Percentiles rank a stretch among this genome's conserved stretches.
Evolutionary conservation across 805 yeast species (phyloP).

Genomic region (Saturnispora ahearnii): DNA sequence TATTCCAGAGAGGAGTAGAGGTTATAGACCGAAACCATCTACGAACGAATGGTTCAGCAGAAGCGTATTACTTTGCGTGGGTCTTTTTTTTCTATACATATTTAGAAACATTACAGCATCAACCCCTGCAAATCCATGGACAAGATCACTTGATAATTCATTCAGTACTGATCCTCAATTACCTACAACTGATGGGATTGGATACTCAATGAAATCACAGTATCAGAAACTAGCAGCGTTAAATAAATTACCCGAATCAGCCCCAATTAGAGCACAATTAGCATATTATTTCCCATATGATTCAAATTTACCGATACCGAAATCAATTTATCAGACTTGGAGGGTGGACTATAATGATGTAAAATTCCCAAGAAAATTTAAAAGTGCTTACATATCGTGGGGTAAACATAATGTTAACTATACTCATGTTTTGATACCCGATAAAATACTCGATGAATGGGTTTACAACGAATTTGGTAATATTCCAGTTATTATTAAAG

Average conservation of each 20-base stretch:
- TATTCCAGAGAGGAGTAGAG: constrained; percentile 1
- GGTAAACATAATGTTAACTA: constrained; percentile 47
- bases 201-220: constrained; percentile 2
- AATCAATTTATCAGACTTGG: constrained; percentile 92
- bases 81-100: not conserved
- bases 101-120: not conserved
- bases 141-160: not conserved
- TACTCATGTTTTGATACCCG: constrained; percentile 67
- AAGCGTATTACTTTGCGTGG: not conserved
- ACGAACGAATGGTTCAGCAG: not conserved
- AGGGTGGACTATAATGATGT: constrained; percentile 53
- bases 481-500: constrained; percentile 70
- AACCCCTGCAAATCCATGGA: not conserved
- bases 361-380: constrained; percentile 46
- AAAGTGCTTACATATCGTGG: constrained; percentile 55
- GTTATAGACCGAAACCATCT: not conserved
- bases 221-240: not conserved
- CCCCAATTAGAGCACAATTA: constrained; percentile 46
- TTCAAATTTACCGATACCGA: constrained; percentile 54
- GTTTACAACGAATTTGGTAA: constrained; percentile 49
- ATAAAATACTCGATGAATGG: constrained; percentile 45
- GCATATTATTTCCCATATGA: constrained; percentile 72
- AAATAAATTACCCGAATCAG: constrained; percentile 11
- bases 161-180: not conserved
- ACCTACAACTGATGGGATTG: not conserved